These are phyloP conservation scores for Pseudozyma sp. DNA, from an alignment of 1,284 basidiomycete genomes.

Conservation along the genomic window DNA sequence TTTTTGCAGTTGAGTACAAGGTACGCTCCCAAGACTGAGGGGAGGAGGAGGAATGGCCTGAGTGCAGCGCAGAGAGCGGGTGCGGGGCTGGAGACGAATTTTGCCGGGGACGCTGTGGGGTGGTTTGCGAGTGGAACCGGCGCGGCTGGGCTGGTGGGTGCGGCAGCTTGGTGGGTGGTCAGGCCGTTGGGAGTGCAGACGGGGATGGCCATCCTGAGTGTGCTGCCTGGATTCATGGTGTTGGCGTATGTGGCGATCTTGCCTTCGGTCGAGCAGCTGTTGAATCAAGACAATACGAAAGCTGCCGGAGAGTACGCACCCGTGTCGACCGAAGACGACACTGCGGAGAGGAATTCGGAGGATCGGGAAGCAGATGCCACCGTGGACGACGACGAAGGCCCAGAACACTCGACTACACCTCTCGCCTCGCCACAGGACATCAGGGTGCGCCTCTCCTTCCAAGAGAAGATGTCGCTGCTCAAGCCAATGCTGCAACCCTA, in stretches of 20 bases:
- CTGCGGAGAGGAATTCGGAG: not conserved
- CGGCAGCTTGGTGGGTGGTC: conserved; percentile 93
- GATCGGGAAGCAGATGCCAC: conserved; percentile 6
- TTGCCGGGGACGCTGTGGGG: conserved; percentile 51
- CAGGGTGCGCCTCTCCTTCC: conserved; percentile 42
- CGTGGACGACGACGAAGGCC: conserved; percentile 1
- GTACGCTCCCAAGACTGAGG: conserved; percentile 34
- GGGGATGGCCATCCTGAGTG: conserved; percentile 76
- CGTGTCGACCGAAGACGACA: conserved; percentile 22
- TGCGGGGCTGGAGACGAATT: conserved; percentile 31
- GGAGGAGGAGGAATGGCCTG: conserved; percentile 3
- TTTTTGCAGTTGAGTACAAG: conserved; percentile 93
- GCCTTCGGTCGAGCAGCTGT: conserved; percentile 33
- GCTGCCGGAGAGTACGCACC: conserved; percentile 16
- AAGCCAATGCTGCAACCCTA: conserved; percentile 63
- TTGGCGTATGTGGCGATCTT: conserved; percentile 52
- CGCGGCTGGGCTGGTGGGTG: conserved; percentile 90
- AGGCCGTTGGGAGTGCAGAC: conserved; percentile 83
- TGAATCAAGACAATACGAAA: not conserved
- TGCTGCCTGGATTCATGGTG: conserved; percentile 60
- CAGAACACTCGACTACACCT: not conserved
- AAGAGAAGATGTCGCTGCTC: conserved; percentile 62
- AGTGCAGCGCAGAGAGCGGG: conserved; percentile 5
- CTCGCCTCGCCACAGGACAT: not conserved
- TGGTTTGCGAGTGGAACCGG: conserved; percentile 81